These are phyloP conservation scores for Pseudocercospora vitis DNA, from an alignment of 2,329 filamentous ascomycete genomes.

Conservation along the genomic window DNA sequence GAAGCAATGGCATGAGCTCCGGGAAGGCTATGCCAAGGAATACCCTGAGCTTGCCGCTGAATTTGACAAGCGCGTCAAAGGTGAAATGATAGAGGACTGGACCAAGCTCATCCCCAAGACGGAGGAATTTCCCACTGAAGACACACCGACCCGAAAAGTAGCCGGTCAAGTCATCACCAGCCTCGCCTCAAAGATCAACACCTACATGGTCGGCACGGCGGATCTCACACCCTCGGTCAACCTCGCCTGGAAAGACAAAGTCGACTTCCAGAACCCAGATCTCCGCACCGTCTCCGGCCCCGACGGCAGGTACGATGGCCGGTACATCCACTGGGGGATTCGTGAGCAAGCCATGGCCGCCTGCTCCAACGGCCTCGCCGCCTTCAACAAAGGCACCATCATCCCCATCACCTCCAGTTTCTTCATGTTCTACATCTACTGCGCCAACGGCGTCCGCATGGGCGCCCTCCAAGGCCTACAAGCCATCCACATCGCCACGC, in stretches of 20 bases:
- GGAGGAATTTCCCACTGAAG: conserved; percentile 47
- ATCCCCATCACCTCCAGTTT: conserved; percentile 41
- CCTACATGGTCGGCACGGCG: conserved; percentile 42
- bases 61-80: conserved; percentile 50
- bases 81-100: conserved; percentile 52
- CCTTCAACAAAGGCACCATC: conserved; percentile 40
- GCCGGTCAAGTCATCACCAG: conserved; percentile 47
- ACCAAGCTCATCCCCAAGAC: conserved; percentile 51
- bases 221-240: conserved; percentile 42
- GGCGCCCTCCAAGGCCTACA: conserved; percentile 41
- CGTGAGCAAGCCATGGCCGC: conserved; percentile 63
- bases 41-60: conserved; percentile 54
- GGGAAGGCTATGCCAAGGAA: conserved; percentile 46
- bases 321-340: conserved; percentile 59
- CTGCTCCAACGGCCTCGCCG: conserved; percentile 47
- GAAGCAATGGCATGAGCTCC: conserved; percentile 50
- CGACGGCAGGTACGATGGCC: conserved; percentile 54
- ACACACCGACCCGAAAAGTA: conserved; percentile 54
- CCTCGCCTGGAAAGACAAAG: conserved; percentile 46
- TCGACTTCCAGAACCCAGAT: conserved; percentile 50
- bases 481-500: conserved; percentile 42
- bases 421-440: conserved; percentile 46
- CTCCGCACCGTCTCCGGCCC: conserved; percentile 45
- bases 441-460: conserved; percentile 41
- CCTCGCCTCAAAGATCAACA: conserved; percentile 35